Conservation (phyloP, 495 filamentous ascomycete species). For the Polyplosphaeria fusca region DNA sequence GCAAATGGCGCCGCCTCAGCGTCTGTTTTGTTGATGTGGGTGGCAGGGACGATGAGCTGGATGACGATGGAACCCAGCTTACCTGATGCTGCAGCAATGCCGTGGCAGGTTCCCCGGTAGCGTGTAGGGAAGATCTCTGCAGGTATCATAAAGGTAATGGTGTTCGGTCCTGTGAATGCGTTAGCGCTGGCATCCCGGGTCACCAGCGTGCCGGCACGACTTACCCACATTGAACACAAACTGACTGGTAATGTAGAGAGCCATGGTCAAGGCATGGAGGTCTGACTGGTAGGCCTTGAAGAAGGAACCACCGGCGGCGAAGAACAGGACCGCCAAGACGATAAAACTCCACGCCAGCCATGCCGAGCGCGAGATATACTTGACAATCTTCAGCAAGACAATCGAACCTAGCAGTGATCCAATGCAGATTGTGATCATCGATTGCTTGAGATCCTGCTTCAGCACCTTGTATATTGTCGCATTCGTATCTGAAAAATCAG, state of each 20-base stretch:
- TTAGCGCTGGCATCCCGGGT: neutral
- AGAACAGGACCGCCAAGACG: neutral
- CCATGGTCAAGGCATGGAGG: conserved; percentile 48
- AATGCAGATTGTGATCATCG: neutral
- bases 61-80: conserved; percentile 45
- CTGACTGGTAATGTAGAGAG: conserved; percentile 58
- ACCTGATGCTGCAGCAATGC: conserved; percentile 45
- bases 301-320: conserved; percentile 45
- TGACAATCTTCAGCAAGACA: neutral
- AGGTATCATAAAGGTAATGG: conserved; percentile 25
- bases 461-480: conserved; percentile 12
- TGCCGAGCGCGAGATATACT: neutral
- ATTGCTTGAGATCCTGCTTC: neutral
- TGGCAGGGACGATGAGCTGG: conserved; percentile 25
- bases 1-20: conserved; percentile 36
- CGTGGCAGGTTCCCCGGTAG: conserved; percentile 44
- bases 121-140: conserved; percentile 47
- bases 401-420: neutral
- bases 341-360: conserved; percentile 1
- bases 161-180: conserved; percentile 12
- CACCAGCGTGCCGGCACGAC: neutral
- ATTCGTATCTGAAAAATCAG: conserved; percentile 8
- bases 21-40: neutral
- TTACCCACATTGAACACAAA: conserved; percentile 61
- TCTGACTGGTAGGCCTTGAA: conserved; percentile 44